Evolutionary conservation across 495 filamentous ascomycete genomes (phyloP), one percentile per base, ranked within the genome.

Genomic region (Cercophora newfieldiana): DNA sequence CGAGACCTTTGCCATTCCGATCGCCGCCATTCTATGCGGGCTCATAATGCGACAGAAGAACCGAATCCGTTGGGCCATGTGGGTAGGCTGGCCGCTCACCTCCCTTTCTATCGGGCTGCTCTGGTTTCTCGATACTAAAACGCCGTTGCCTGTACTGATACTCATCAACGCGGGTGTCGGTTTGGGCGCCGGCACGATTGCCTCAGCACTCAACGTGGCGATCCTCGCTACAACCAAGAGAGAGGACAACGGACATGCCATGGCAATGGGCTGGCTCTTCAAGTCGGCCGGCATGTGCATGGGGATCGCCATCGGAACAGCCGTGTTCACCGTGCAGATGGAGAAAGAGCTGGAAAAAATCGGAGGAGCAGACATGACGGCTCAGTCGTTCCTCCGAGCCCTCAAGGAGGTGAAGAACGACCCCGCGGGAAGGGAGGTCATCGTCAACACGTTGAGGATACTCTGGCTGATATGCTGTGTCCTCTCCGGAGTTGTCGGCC

Each of bases 251-350:
- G 86, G 84, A 10, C 85, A 85, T 68, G 83, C 85, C 19, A 82
- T 83, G 8, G 83, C 82, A 61, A 82, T 90, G 66, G 87, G 84
- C 64, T 79, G 79, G 30, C 87, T 90, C 68, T 77, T 86, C 63
- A 81, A 87, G 18, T 81, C 83, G 0, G 82, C 87, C 70, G 90
- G 89, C 1, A 78, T 80, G 66, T 71, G 71, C 7, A 67, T 83
- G 37, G 80, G 80, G 19, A 74, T 83, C 12, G 86, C 85, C 0
- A 78, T 89, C 66, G 78, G 82, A 7, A 83, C 82, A 2, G 79
- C 82, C 18, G 75, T 83, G 28, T 90, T 90, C 73, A 85, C 89
- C 71, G 89, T 88, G 51, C 79, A 79, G 31, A 83, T 90, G 77
- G 75, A 76, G 22, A 49, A 58, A 1, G 83, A 85, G 29, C 63